These are phyloP conservation scores for Papiliotrema nemorosa DNA, from an alignment of 1,284 basidiomycete species.

Conservation along the genomic window DNA sequence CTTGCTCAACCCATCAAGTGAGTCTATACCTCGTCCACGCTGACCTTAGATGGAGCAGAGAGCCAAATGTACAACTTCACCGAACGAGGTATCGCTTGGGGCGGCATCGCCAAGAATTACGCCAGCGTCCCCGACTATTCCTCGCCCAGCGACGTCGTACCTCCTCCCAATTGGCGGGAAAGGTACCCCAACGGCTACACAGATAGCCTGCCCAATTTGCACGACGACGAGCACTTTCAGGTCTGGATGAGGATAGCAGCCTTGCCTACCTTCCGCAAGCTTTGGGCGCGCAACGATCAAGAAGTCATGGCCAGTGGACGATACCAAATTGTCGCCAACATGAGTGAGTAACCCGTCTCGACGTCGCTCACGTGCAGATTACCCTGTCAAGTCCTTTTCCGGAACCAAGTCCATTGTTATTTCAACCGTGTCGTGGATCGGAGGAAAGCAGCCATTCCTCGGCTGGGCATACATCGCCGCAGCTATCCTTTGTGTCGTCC, in stretches of 20 bases:
- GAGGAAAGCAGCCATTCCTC: slow-evolving; percentile 88
- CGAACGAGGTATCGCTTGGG: slow-evolving; percentile 84
- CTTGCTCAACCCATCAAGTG: slow-evolving; percentile 55
- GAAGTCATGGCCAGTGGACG: slow-evolving; percentile 67
- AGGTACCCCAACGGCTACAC: slow-evolving; percentile 75
- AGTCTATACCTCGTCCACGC: slow-evolving; percentile 3
- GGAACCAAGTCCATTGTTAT: slow-evolving; percentile 97
- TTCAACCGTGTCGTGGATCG: slow-evolving; percentile 96
- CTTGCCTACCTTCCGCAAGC: slow-evolving; percentile 91
- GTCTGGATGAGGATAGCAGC: slow-evolving; percentile 99
- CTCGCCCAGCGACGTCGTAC: slow-evolving; percentile 63
- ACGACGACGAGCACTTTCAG: slow-evolving; percentile 87
- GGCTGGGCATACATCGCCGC: slow-evolving; percentile 95
- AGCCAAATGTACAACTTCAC: slow-evolving; percentile 70
- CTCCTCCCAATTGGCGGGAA: slow-evolving; percentile 85
- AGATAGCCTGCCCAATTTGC: slow-evolving; percentile 69
- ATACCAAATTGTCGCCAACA: slow-evolving; percentile 72
- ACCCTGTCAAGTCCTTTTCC: slow-evolving; percentile 83
- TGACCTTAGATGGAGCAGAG: slow-evolving; percentile 50
- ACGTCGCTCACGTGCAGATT: slow-evolving; percentile 59
- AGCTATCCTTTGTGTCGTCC: slow-evolving; percentile 77
- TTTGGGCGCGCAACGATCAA: slow-evolving; percentile 87
- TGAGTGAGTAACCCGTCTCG: slow-evolving; percentile 59
- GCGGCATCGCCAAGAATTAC: slow-evolving; percentile 90
- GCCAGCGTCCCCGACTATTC: slow-evolving; percentile 56